Base-by-base conservation (phyloP, 805 yeast genomes). In the Isabelozyma heimii region DNA sequence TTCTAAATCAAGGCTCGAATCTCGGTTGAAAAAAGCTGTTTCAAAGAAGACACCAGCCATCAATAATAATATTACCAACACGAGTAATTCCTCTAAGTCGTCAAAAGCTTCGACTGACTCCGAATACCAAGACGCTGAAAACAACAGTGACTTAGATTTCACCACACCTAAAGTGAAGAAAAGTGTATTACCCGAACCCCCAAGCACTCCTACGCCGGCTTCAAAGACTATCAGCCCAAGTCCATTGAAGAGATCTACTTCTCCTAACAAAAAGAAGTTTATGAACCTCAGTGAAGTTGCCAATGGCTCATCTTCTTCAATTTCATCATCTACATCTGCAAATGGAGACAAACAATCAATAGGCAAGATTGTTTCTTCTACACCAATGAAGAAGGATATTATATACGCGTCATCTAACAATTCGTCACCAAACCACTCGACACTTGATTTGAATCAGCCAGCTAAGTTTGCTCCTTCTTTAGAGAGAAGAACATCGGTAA, bases 251-350 rank as follows among this genome's bases (percentile, higher is more conserved):
- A 58, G 77, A 50, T 71, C 76, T 1, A 56, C 63, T 1, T 72
- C 77, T 1, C 76, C 77, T 4, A 70, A 66, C 47, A 73, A 72
- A 46, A 70, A 67, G 50, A 66, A 65, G 35, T 53, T 67, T 41
- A 30, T 30, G 35, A 30, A 30, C 35, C 35, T 30, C 35, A 30
- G 35, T 30, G 62, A 55, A 39, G 43, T 59, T 1, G 47, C 52
- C 20, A 50, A 60, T 20, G 24, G 24, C 30, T 57, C 53, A 10
- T 14, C n/a, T 37, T 7, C 27, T 16, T 39, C 24, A 26, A 14
- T 10, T 27, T 40, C 45, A 30, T 27, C 43, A 14, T 16, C 42
- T 12, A 41, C 28, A 2, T 17, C 24, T 16, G 12, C 9, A 28
- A 14, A 58, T 47, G 9, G 55, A 46, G 9, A 46, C 45, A 37